Percentiles rank a stretch among this genome's conserved stretches.
Evolutionary conservation across 2,329 filamentous ascomycete genomes (phyloP).

Genomic region (Verticillium nonalfalfae): DNA sequence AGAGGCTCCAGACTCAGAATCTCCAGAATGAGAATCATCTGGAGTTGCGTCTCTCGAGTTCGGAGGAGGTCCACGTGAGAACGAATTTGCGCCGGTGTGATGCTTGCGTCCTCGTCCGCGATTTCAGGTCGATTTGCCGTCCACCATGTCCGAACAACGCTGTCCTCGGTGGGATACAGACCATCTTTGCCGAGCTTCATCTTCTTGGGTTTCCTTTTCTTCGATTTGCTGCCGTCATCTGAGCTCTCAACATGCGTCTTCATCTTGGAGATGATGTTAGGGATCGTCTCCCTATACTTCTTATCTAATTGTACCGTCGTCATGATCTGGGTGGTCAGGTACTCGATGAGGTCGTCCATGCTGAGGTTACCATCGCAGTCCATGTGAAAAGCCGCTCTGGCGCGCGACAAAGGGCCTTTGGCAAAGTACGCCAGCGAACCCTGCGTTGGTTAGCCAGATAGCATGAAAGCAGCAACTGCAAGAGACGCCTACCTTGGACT

Average conservation of each 20-base stretch:
- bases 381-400: slow-evolving; percentile 63
- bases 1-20: slow-evolving; percentile 63
- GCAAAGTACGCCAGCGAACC: slow-evolving; percentile 78
- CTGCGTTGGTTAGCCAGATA: slow-evolving; percentile 25
- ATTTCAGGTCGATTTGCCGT: slow-evolving; percentile 43
- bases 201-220: slow-evolving; percentile 53
- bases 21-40: slow-evolving; percentile 75
- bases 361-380: slow-evolving; percentile 54
- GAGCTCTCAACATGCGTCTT: slow-evolving; percentile 51
- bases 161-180: slow-evolving; percentile 61
- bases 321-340: slow-evolving; percentile 63
- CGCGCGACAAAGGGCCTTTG: slow-evolving; percentile 72
- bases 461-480: slow-evolving; percentile 15
- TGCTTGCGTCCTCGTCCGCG: slow-evolving; percentile 34
- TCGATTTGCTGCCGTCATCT: slow-evolving; percentile 34
- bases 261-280: slow-evolving; percentile 52
- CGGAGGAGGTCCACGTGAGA: slow-evolving; percentile 60
- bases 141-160: slow-evolving; percentile 67
- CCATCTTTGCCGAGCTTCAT: slow-evolving; percentile 63
- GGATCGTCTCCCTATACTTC: slow-evolving; percentile 69
- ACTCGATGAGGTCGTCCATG: slow-evolving; percentile 58
- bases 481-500: slow-evolving; percentile 47
- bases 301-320: slow-evolving; percentile 66
- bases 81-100: slow-evolving; percentile 48
- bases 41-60: slow-evolving; percentile 71